Percentiles rank a stretch among this genome's conserved stretches.
These are phyloP conservation scores for Debaryomyces udenii DNA, from an alignment of 1,139 yeast genomes.

Conservation along the genomic window DNA sequence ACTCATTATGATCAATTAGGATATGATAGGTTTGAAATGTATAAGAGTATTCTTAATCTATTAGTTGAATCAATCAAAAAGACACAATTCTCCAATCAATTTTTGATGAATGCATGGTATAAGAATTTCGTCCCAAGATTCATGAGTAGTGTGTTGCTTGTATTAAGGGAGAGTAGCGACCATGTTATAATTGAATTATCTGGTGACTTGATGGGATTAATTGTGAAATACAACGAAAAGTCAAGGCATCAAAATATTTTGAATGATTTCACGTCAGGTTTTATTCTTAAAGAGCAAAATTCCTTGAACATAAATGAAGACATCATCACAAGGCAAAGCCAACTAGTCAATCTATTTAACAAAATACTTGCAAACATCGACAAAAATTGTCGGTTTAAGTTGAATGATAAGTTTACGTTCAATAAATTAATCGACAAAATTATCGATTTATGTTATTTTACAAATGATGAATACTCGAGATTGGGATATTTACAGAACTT, in stretches of 20 bases:
- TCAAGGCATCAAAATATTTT: slow-evolving; percentile 43
- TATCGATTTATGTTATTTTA: slow-evolving; percentile 21
- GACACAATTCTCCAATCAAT: slow-evolving; percentile 28
- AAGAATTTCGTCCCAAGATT: slow-evolving; percentile 40
- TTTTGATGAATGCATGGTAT: slow-evolving; percentile 48
- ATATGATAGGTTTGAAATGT: slow-evolving; percentile 18
- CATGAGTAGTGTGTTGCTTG: slow-evolving; percentile 18
- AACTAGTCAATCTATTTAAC: slow-evolving; percentile 49
- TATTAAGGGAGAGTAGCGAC: slow-evolving; percentile 16
- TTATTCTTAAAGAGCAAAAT: slow-evolving; percentile 23
- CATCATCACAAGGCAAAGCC: slow-evolving; percentile 37
- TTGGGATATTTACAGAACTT: slow-evolving; percentile 63
- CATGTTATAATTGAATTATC: slow-evolving; percentile 31
- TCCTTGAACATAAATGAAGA: slow-evolving; percentile 13
- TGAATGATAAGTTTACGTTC: slow-evolving; percentile 7
- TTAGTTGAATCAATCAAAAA: slow-evolving; percentile 27
- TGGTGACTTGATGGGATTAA: slow-evolving; percentile 41
- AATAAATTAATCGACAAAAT: slow-evolving; percentile 21
- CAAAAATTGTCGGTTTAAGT: slow-evolving; percentile 22
- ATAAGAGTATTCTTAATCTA: slow-evolving; percentile 27
- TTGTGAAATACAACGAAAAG: slow-evolving; percentile 39
- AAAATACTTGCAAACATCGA: slow-evolving; percentile 58
- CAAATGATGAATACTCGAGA: slow-evolving; percentile 35
- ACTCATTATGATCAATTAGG: slow-evolving; percentile 18
- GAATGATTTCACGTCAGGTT: slow-evolving; percentile 31